Percentiles rank a stretch among this genome's conserved stretches.
These are phyloP conservation scores for Sclerotinia sclerotiorum DNA, from an alignment of 2,329 filamentous ascomycete genomes.

Conservation along the genomic window DNA sequence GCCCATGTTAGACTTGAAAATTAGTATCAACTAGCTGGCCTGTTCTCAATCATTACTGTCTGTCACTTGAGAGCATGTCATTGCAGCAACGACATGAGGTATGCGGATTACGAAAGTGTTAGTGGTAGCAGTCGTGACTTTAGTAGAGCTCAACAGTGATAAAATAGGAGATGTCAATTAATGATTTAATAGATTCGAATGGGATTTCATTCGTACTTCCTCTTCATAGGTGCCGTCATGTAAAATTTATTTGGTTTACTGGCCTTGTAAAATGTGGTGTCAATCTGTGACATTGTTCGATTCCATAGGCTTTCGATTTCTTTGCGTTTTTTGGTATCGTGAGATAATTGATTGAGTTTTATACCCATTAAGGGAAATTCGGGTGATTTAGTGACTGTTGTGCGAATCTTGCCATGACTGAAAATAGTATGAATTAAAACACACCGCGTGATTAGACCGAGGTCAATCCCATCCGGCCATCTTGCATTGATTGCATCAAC, in stretches of 20 bases:
- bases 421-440: slow-evolving; percentile 8
- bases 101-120: neutral
- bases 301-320: slow-evolving; percentile 9
- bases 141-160: neutral
- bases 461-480: slow-evolving; percentile 15
- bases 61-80: neutral
- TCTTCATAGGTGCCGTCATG: slow-evolving; percentile 2
- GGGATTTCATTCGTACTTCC: neutral
- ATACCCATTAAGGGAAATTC: slow-evolving; percentile 14
- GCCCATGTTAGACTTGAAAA: neutral
- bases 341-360: neutral
- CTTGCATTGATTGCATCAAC: slow-evolving; percentile 9
- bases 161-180: neutral
- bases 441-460: slow-evolving; percentile 16
- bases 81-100: neutral
- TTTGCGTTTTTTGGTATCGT: neutral
- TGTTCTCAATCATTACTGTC: neutral
- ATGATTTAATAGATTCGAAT: neutral
- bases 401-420: neutral
- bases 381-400: slow-evolving; percentile 11
- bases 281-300: slow-evolving; percentile 14
- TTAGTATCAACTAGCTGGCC: too few relatives aligned
- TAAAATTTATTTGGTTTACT: neutral
- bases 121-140: neutral
- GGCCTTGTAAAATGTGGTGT: neutral